Conservation (phyloP, 495 filamentous ascomycete species). For the Eremomyces bilateralis region DNA sequence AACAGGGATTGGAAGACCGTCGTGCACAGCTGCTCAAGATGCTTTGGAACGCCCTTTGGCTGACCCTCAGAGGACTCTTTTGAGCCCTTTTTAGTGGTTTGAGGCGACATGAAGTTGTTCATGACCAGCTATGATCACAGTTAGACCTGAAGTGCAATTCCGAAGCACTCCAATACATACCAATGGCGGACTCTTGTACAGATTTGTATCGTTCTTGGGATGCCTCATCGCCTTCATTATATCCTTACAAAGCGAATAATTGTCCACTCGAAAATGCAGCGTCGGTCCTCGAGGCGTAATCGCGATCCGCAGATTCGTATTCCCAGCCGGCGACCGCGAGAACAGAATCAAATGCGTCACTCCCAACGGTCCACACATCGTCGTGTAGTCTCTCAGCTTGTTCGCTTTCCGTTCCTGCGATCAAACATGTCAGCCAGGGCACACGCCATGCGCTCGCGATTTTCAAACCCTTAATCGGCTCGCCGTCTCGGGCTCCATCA, state of each 20-base stretch:
- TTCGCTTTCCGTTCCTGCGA: constrained; percentile 69
- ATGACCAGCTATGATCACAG: constrained; percentile 69
- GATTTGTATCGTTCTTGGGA: constrained; percentile 54
- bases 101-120: constrained; percentile 77
- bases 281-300: constrained; percentile 83
- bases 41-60: constrained; percentile 46
- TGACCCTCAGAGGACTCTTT: constrained; percentile 14
- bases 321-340: constrained; percentile 70
- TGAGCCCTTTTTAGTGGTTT: constrained; percentile 33
- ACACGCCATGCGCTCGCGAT: too few relatives aligned
- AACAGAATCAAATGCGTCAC: constrained; percentile 91
- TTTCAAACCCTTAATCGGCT: constrained; percentile 50
- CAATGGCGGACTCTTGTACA: constrained; percentile 54
- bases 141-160: too few relatives aligned
- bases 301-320: constrained; percentile 78
- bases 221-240: constrained; percentile 60
- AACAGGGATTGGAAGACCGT: constrained; percentile 94
- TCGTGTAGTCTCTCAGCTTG: constrained; percentile 74
- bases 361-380: constrained; percentile 87
- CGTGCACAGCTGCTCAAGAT: constrained; percentile 82
- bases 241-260: constrained; percentile 86
- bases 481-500: constrained; percentile 94
- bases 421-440: too few relatives aligned
- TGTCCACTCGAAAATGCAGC: constrained; percentile 85
- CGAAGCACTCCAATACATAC: constrained; percentile 26